A percentile compares a stretch with the other conserved stretches of the same genome.
phyloP scores from a whole-genome alignment of 495 filamentous ascomycete genomes.

The Daldinia vernicosa region DNA sequence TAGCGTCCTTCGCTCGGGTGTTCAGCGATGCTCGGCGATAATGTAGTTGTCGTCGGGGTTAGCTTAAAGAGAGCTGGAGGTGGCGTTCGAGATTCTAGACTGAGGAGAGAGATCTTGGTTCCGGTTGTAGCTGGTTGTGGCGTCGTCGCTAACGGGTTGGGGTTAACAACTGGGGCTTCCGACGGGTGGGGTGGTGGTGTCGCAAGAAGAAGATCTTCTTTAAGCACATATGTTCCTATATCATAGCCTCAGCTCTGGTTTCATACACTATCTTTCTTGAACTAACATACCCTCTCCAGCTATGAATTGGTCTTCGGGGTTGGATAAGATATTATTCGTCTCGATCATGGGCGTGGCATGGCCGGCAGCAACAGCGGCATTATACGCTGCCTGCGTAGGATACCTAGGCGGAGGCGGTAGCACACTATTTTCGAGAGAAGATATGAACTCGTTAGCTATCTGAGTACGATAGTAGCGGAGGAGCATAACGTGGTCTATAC shows the following conservation, averaged over 20 bases:
- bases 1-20: constrained; percentile 66
- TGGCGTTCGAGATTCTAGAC: constrained; percentile 68
- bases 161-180: constrained; percentile 83
- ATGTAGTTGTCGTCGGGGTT: constrained; percentile 45
- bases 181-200: constrained; percentile 95
- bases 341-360: constrained; percentile 79
- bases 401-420: constrained; percentile 87
- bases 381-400: constrained; percentile 71
- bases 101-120: constrained; percentile 83
- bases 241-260: constrained; percentile 18
- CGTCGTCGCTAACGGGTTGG: constrained; percentile 87
- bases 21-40: constrained; percentile 65
- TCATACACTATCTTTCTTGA: constrained; percentile 1
- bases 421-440: constrained; percentile 62
- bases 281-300: constrained; percentile 83
- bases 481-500: constrained; percentile 9
- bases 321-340: constrained; percentile 86
- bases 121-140: constrained; percentile 82
- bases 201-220: constrained; percentile 89
- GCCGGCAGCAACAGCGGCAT: constrained; percentile 68
- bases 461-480: constrained; percentile 8
- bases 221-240: constrained; percentile 84
- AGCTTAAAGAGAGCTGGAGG: constrained; percentile 64
- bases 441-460: constrained; percentile 11
- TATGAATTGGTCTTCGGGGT: constrained; percentile 82